Percentiles rank a stretch among this genome's conserved stretches.
Conservation (phyloP, 1,284 basidiomycete species). For the Ustilago curta region DNA sequence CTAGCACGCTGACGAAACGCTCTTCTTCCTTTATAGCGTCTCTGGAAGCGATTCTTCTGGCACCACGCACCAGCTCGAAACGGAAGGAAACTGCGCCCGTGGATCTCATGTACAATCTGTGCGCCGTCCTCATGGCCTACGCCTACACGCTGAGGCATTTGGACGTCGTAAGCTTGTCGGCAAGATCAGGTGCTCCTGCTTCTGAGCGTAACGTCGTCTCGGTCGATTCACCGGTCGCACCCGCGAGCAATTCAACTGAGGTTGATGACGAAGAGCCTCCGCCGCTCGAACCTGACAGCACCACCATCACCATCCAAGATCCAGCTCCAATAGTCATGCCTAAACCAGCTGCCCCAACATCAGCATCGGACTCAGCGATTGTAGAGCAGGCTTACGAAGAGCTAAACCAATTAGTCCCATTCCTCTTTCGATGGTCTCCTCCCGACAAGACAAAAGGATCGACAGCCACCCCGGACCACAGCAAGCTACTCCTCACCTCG, state of each 20-base stretch:
- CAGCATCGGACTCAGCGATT: neutral
- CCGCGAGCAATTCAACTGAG: neutral
- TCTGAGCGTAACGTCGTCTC: neutral
- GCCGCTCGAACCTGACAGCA: slow-evolving; percentile 45
- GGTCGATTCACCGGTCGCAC: no score
- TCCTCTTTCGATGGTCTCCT: slow-evolving; percentile 18
- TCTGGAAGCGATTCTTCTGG: slow-evolving; percentile 13
- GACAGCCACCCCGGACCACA: neutral
- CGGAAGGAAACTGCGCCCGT: neutral
- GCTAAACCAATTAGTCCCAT: slow-evolving; percentile 22
- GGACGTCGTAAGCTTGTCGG: slow-evolving; percentile 40
- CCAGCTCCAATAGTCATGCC: neutral
- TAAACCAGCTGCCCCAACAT: neutral
- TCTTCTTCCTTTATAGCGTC: slow-evolving; percentile 12
- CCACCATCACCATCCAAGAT: neutral
- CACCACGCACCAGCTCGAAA: neutral
- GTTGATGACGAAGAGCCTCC: slow-evolving; percentile 45
- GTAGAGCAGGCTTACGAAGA: slow-evolving; percentile 12
- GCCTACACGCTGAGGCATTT: slow-evolving; percentile 49
- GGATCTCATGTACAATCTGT: slow-evolving; percentile 47
- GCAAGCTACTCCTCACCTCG: slow-evolving; percentile 13
- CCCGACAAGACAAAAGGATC: neutral
- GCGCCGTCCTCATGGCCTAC: slow-evolving; percentile 51
- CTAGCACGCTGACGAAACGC: neutral
- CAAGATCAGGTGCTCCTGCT: neutral